Evolutionary conservation across 352 stramenopile genomes (phyloP).

Genomic region (Pythium apleroticum): DNA sequence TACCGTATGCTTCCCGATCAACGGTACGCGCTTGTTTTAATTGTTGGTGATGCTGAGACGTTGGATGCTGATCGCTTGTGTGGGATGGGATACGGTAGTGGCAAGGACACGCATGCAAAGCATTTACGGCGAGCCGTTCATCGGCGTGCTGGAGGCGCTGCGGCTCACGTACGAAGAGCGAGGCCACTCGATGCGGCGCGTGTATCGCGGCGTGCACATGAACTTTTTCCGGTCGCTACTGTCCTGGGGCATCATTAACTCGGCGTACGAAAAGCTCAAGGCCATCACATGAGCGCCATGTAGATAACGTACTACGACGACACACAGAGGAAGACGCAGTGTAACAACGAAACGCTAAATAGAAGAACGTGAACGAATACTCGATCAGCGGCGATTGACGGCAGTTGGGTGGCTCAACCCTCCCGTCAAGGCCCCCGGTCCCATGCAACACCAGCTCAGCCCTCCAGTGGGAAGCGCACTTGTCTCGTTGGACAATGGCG

Average conservation of each 20-base stretch:
- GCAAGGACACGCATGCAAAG: slow-evolving; percentile 83
- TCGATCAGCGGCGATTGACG: too few species aligned
- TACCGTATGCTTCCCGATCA: slow-evolving; percentile 83
- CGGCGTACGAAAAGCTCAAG: slow-evolving; percentile 87
- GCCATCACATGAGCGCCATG: slow-evolving; percentile 43
- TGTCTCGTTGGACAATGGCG: background rate
- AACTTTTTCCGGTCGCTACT: slow-evolving; percentile 88
- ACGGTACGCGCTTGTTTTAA: slow-evolving; percentile 40
- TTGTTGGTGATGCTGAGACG: background rate
- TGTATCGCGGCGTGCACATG: slow-evolving; percentile 88
- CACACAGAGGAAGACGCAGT: background rate
- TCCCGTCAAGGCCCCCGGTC: too few species aligned
- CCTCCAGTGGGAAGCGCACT: too few species aligned
- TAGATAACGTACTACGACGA: background rate
- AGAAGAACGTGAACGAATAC: background rate
- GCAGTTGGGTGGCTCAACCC: too few species aligned
- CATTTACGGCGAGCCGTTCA: slow-evolving; percentile 65
- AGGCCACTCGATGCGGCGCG: slow-evolving; percentile 44
- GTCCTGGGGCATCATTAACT: slow-evolving; percentile 92
- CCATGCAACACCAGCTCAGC: too few species aligned
- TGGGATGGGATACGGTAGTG: slow-evolving; percentile 34
- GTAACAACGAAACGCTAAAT: background rate
- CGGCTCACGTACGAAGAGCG: slow-evolving; percentile 74
- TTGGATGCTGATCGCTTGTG: background rate
- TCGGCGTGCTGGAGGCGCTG: slow-evolving; percentile 56